Percentiles rank a stretch among this genome's conserved stretches.
phyloP scores from a whole-genome alignment of 176 grass and related monocot genomes.

The Musa troglodytarum region DNA sequence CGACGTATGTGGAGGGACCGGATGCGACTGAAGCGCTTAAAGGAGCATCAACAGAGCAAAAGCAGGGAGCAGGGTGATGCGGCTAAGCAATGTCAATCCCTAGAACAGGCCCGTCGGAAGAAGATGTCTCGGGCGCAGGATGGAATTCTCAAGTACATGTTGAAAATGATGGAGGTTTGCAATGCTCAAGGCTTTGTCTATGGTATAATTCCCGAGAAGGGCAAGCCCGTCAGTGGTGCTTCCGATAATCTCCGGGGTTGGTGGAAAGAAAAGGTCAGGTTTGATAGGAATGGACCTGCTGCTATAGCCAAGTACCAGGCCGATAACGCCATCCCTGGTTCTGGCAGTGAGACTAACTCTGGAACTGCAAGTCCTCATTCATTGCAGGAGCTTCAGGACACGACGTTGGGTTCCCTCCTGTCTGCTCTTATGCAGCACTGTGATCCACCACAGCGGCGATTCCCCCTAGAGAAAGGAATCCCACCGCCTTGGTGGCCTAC shows the following conservation, averaged over 20 bases:
- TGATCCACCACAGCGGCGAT: slow-evolving; percentile 78
- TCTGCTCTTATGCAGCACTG: slow-evolving; percentile 95
- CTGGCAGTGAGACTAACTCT: neutral
- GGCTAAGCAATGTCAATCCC: slow-evolving; percentile 27
- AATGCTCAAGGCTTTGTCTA: slow-evolving; percentile 94
- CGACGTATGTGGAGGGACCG: slow-evolving; percentile 86
- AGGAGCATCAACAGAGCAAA: slow-evolving; percentile 43
- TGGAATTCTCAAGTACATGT: slow-evolving; percentile 90
- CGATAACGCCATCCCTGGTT: slow-evolving; percentile 17
- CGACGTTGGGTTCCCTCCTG: slow-evolving; percentile 76
- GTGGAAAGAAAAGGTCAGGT: slow-evolving; percentile 96
- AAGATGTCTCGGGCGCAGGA: slow-evolving; percentile 98
- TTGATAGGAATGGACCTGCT: slow-evolving; percentile 81
- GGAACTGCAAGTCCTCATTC: slow-evolving; percentile 31
- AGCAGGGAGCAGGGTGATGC: slow-evolving; percentile 14
- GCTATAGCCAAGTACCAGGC: slow-evolving; percentile 50
- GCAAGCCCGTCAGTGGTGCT: slow-evolving; percentile 82
- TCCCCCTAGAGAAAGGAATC: slow-evolving; percentile 71
- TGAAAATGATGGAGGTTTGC: slow-evolving; percentile 99
- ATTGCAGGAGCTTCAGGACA: slow-evolving; percentile 80
- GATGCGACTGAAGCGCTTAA: slow-evolving; percentile 63
- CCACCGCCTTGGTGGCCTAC: slow-evolving; percentile 76
- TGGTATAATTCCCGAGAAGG: slow-evolving; percentile 87
- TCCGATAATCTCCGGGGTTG: slow-evolving; percentile 86
- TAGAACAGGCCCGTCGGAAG: slow-evolving; percentile 83